Evolutionary conservation across 192 early-diverging fungal genomes (phyloP).

Genomic region (Coemansia sp.): DNA sequence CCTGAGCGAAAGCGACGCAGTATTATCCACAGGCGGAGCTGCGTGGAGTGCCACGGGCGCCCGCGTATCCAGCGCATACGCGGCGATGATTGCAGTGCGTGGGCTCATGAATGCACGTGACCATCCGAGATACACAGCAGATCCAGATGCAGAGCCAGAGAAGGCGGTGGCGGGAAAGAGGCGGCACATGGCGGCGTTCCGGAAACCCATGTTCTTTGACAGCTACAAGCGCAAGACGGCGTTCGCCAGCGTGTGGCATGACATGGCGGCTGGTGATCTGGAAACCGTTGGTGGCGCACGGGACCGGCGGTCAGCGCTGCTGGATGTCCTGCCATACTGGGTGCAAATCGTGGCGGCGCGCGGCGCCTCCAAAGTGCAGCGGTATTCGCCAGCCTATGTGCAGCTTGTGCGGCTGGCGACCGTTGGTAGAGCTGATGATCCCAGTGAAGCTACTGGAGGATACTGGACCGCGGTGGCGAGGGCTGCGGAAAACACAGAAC

Average conservation of each 20-base stretch:
- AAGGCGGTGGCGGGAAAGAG: not conserved
- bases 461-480: slow-evolving; percentile 1
- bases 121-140: slow-evolving; percentile 10
- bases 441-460: not conserved
- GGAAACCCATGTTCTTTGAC: slow-evolving; percentile 45
- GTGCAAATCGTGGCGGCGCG: slow-evolving; percentile 11
- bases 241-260: slow-evolving; percentile 13
- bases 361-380: not conserved
- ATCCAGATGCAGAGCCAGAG: not conserved
- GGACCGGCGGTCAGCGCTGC: not conserved
- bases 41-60: slow-evolving; percentile 4
- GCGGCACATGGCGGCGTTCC: slow-evolving; percentile 24
- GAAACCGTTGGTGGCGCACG: not conserved
- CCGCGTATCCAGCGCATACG: slow-evolving; percentile 16
- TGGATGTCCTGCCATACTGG: slow-evolving; percentile 36
- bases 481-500: not conserved
- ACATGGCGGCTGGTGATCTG: slow-evolving; percentile 10
- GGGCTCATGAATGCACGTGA: slow-evolving; percentile 35
- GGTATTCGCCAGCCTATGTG: not conserved
- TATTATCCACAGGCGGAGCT: slow-evolving; percentile 13
- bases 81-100: slow-evolving; percentile 27
- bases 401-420: slow-evolving; percentile 4
- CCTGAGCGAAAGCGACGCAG: slow-evolving; percentile 57
- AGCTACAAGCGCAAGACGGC: slow-evolving; percentile 13
- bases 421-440: not conserved